phyloP scores from a whole-genome alignment of 345 rosid species.

The Gossypium rotundifolium region DNA sequence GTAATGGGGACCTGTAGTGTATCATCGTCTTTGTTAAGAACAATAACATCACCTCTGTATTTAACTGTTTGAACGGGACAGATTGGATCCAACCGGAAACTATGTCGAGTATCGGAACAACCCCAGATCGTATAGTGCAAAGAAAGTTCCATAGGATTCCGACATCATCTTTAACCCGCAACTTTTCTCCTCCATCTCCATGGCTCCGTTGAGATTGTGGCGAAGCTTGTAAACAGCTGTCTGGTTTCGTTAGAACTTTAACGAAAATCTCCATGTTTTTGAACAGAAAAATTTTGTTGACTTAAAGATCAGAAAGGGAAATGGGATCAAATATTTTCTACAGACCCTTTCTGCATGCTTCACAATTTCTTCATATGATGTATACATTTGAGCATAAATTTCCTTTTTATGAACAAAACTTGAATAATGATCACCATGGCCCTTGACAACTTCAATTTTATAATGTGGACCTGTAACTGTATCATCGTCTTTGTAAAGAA shows the following conservation, averaged over 20 bases:
- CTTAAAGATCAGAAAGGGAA: too few species aligned
- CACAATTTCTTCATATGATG: too few species aligned
- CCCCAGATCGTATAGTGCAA: background rate
- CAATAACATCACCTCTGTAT: background rate
- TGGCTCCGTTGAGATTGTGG: background rate
- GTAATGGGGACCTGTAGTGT: background rate
- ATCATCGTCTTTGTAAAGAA: background rate
- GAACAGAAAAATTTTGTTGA: too few species aligned
- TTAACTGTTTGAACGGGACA: too few species aligned
- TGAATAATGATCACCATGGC: background rate
- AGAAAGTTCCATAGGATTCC: background rate
- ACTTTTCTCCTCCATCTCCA: background rate
- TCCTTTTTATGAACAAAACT: background rate
- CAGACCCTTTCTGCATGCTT: too few species aligned
- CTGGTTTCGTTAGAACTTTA: background rate
- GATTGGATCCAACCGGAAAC: conserved; percentile 1
- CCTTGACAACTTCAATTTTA: background rate
- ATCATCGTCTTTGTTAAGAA: background rate
- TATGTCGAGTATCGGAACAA: background rate
- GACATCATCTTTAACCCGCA: conserved; percentile 3
- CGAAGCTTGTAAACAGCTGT: background rate
- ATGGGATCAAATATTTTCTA: too few species aligned
- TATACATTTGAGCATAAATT: background rate
- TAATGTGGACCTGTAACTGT: background rate
- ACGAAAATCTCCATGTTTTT: background rate